Conservation (phyloP, 768 basidiomycete species). For the Podaxis carcinomalis region DNA sequence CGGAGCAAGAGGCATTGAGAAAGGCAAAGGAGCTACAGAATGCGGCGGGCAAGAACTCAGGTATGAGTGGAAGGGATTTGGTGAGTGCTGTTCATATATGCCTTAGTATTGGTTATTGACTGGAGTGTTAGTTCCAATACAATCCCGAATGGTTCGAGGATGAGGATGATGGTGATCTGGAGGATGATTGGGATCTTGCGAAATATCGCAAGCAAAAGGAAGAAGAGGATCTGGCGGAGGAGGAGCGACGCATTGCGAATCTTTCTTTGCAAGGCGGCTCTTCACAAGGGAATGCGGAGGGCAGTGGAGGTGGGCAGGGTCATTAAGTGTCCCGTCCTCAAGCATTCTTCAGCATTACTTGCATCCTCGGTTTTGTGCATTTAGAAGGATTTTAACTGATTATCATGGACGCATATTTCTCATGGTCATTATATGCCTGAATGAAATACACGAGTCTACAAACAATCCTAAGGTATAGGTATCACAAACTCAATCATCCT, state of each 20-base stretch:
- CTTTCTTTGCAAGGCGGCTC: constrained; percentile 33
- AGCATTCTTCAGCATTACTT: not conserved
- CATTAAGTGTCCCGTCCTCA: not conserved
- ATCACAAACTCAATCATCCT: constrained; percentile 31
- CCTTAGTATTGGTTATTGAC: not conserved
- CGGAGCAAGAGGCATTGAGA: constrained; percentile 75
- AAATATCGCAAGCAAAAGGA: constrained; percentile 62
- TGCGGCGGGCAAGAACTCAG: constrained; percentile 84
- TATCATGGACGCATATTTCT: not conserved
- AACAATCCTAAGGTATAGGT: not conserved
- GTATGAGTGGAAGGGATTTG: constrained; percentile 95
- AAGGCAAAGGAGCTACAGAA: constrained; percentile 80
- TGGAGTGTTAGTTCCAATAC: constrained; percentile 73
- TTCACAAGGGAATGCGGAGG: constrained; percentile 24
- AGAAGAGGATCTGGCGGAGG: constrained; percentile 51
- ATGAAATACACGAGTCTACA: constrained; percentile 17
- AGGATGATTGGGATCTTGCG: constrained; percentile 56
- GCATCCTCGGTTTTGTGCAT: not conserved
- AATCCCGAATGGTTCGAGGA: constrained; percentile 94
- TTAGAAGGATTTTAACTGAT: not conserved
- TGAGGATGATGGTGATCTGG: constrained; percentile 47
- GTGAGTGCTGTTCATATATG: constrained; percentile 37
- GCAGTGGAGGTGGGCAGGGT: constrained; percentile 24
- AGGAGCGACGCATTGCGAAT: constrained; percentile 47
- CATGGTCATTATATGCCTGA: constrained; percentile 5